Evolutionary conservation across 2,329 filamentous ascomycete genomes (phyloP).

Genomic region (Pseudogymnoascus sp.): DNA sequence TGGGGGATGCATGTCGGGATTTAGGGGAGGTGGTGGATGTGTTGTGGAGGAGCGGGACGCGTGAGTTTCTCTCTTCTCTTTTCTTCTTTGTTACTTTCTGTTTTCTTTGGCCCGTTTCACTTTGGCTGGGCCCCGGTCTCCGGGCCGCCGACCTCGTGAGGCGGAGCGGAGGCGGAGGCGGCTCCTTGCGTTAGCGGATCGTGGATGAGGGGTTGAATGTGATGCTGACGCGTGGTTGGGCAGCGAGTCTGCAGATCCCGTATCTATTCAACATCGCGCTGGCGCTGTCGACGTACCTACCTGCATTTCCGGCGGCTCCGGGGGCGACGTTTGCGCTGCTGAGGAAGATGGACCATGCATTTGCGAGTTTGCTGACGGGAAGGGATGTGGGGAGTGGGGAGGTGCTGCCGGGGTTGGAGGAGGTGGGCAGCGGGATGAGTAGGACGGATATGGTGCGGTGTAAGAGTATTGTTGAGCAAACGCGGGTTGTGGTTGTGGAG

Average conservation of each 20-base stretch:
- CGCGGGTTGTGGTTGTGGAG: slow-evolving; percentile 61
- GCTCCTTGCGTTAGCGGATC: not conserved
- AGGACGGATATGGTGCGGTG: slow-evolving; percentile 80
- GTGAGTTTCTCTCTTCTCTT: slow-evolving; percentile 41
- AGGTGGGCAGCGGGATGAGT: slow-evolving; percentile 55
- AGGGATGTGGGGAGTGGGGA: slow-evolving; percentile 57
- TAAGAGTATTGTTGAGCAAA: slow-evolving; percentile 70
- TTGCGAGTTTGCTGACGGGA: slow-evolving; percentile 64
- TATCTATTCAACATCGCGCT: slow-evolving; percentile 73
- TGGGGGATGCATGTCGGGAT: slow-evolving; percentile 64
- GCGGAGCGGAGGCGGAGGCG: too few species aligned
- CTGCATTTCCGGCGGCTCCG: slow-evolving; percentile 60
- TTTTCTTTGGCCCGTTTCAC: not conserved
- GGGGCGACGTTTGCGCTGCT: slow-evolving; percentile 62
- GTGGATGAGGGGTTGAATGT: not conserved
- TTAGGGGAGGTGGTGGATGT: slow-evolving; percentile 68
- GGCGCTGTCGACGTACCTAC: slow-evolving; percentile 61
- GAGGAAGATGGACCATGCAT: slow-evolving; percentile 73
- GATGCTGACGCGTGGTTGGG: slow-evolving; percentile 33
- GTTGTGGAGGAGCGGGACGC: slow-evolving; percentile 79
- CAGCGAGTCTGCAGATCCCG: slow-evolving; percentile 71
- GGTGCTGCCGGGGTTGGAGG: slow-evolving; percentile 60
- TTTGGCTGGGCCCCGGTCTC: not conserved
- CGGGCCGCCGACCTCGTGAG: too few species aligned
- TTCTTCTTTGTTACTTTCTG: not conserved